These are phyloP conservation scores for Knoxia roxburghii DNA, from an alignment of 257 asterid species.

Conservation along the genomic window DNA sequence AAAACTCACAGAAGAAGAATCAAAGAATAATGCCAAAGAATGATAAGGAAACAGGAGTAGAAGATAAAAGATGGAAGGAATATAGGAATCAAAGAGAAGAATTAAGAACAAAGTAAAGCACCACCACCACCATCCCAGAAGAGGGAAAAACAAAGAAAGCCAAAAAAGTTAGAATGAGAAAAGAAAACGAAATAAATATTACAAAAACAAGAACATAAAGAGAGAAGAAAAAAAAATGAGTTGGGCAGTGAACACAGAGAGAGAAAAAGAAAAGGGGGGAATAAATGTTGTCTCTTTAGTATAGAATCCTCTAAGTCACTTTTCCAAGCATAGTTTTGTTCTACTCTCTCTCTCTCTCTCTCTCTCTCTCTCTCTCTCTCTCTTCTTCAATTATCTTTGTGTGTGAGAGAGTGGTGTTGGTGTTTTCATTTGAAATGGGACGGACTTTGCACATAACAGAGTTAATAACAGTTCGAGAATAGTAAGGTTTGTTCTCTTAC, in stretches of 20 bases:
- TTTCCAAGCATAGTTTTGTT: neutral
- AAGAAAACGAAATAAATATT: neutral
- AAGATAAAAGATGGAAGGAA: constrained; percentile 11
- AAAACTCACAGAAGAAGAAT: constrained; percentile 18
- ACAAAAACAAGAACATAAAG: constrained; percentile 2
- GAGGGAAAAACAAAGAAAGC: constrained; percentile 15
- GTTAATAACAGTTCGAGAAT: too few species aligned
- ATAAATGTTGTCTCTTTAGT: constrained; percentile 17
- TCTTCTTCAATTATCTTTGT: neutral
- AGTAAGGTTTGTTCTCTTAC: too few species aligned
- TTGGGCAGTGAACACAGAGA: constrained; percentile 3
- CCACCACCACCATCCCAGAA: constrained; percentile 3
- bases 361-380: neutral
- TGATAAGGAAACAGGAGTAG: neutral
- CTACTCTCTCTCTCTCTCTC: neutral
- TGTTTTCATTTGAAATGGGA: too few species aligned
- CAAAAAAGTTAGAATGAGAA: constrained; percentile 6
- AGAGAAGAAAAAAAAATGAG: neutral
- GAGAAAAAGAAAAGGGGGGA: constrained; percentile 18
- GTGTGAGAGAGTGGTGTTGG: too few species aligned
- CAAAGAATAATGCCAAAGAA: constrained; percentile 9
- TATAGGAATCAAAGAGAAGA: constrained; percentile 10
- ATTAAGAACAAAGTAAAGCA: constrained; percentile 21
- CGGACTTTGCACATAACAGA: too few species aligned
- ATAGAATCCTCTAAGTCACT: neutral